Evolutionary conservation across 768 basidiomycete genomes (phyloP).

Genomic region (Boletus subparvulus): DNA sequence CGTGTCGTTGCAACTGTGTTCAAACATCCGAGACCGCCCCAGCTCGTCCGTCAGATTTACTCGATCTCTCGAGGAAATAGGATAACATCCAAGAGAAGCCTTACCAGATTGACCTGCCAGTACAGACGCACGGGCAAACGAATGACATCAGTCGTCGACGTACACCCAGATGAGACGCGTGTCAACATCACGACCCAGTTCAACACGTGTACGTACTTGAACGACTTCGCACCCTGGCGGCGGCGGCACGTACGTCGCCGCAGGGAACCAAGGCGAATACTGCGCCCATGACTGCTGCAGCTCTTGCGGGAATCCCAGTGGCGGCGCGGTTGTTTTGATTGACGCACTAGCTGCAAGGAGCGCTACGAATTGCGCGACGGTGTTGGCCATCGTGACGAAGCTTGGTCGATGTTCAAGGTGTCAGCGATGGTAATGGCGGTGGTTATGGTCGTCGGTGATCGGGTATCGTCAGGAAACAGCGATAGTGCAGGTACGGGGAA

Average conservation of each 20-base stretch:
- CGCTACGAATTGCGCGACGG: neutral
- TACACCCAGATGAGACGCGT: neutral
- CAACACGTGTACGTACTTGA: slow-evolving; percentile 41
- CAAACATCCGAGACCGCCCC: neutral
- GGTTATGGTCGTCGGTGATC: neutral
- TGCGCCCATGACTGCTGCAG: slow-evolving; percentile 47
- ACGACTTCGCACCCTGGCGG: slow-evolving; percentile 48
- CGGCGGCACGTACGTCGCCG: slow-evolving; percentile 41
- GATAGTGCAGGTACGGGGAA: neutral
- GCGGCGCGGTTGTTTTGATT: slow-evolving; percentile 6
- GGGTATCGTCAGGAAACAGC: neutral
- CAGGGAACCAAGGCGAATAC: slow-evolving; percentile 58
- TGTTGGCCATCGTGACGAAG: neutral
- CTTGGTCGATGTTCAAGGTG: neutral
- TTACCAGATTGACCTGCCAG: slow-evolving; percentile 19
- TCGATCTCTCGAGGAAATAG: neutral
- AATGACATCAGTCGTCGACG: neutral
- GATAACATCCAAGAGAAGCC: neutral
- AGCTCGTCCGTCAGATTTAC: neutral
- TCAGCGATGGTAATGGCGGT: too few relatives aligned
- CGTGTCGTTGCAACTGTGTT: slow-evolving; percentile 72
- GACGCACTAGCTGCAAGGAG: neutral
- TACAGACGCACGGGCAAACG: neutral
- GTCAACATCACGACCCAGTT: neutral
- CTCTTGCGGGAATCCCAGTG: slow-evolving; percentile 5